Evolutionary conservation across 2,329 filamentous ascomycete genomes (phyloP).

Genomic region (Lasiodiplodia sp.): DNA sequence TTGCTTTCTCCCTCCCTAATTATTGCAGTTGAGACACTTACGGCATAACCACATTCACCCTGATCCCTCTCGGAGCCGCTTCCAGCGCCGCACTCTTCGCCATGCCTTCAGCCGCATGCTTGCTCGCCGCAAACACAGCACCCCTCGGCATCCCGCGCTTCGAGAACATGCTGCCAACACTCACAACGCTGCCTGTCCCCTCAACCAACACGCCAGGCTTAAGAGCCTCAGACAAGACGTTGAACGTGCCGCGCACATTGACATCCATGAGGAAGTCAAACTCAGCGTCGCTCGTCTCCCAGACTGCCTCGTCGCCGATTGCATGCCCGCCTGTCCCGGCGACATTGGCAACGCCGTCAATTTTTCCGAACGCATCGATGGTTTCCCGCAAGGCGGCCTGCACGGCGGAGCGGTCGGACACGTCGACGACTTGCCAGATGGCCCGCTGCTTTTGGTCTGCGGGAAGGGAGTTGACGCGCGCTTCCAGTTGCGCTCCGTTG

Average conservation of each 20-base stretch:
- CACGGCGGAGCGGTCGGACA: not conserved
- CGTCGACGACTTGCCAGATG: not conserved
- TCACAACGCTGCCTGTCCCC: not conserved
- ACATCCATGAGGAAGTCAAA: not conserved
- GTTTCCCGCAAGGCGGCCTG: too few relatives aligned
- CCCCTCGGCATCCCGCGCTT: not conserved
- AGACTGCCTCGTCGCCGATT: not conserved
- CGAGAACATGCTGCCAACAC: not conserved
- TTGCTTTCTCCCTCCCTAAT: too few relatives aligned
- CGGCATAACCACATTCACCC: conserved; percentile 11
- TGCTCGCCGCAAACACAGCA: not conserved
- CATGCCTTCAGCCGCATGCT: not conserved
- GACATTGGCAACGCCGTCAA: not conserved
- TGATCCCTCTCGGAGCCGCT: not conserved
- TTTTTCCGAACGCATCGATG: not conserved
- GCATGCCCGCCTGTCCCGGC: not conserved
- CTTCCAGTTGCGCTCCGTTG: not conserved
- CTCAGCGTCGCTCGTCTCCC: not conserved
- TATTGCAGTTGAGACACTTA: not conserved
- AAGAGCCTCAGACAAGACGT: not conserved
- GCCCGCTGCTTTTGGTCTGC: not conserved
- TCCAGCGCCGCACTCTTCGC: not conserved
- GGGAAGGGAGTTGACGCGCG: not conserved
- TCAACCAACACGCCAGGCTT: not conserved
- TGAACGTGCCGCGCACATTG: not conserved